phyloP scores from a whole-genome alignment of 495 filamentous ascomycete species.

The Thermochaetoides thermophila region DNA sequence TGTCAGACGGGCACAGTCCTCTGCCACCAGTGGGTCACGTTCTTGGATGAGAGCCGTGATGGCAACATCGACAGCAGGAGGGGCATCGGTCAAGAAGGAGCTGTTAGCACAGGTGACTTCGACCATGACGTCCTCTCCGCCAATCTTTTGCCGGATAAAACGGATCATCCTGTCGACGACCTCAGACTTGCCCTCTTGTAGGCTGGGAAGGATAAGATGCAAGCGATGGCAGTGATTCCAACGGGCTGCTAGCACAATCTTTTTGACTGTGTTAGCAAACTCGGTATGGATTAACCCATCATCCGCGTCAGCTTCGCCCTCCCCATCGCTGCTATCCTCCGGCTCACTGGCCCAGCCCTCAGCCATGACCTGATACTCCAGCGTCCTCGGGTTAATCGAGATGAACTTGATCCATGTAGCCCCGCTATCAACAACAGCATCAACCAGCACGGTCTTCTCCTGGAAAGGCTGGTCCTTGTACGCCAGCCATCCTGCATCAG shows the following conservation, averaged over 20 bases:
- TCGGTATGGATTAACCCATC: slow-evolving; percentile 13
- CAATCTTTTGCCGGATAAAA: slow-evolving; percentile 9
- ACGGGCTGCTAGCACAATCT: slow-evolving; percentile 16
- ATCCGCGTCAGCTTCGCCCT: slow-evolving; percentile 1
- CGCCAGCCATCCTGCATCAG: slow-evolving; percentile 11
- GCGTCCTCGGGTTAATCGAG: slow-evolving; percentile 12
- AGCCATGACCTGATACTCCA: slow-evolving; percentile 17
- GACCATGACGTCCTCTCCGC: slow-evolving; percentile 10
- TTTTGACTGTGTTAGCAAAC: slow-evolving; percentile 14
- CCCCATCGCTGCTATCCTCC: slow-evolving; percentile 4
- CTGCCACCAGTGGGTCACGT: slow-evolving; percentile 10
- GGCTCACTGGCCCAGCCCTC: slow-evolving; percentile 18
- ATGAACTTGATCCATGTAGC: slow-evolving; percentile 22
- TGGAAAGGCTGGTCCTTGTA: slow-evolving; percentile 16
- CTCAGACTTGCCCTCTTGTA: slow-evolving; percentile 15
- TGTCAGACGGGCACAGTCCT: slow-evolving; percentile 17
- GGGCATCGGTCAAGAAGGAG: slow-evolving; percentile 6
- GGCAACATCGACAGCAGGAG: slow-evolving; percentile 10
- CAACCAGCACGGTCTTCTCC: slow-evolving; percentile 13
- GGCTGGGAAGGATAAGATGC: slow-evolving; percentile 13
- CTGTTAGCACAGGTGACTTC: slow-evolving; percentile 16
- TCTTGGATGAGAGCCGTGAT: slow-evolving; percentile 11
- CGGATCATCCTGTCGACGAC: slow-evolving; percentile 14
- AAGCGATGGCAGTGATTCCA: slow-evolving; percentile 20
- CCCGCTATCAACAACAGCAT: slow-evolving; percentile 20